A percentile compares a stretch with the other conserved stretches of the same genome.
Conservation (phyloP, 2,329 filamentous ascomycete species). For the Microsporum ferrugineum region DNA sequence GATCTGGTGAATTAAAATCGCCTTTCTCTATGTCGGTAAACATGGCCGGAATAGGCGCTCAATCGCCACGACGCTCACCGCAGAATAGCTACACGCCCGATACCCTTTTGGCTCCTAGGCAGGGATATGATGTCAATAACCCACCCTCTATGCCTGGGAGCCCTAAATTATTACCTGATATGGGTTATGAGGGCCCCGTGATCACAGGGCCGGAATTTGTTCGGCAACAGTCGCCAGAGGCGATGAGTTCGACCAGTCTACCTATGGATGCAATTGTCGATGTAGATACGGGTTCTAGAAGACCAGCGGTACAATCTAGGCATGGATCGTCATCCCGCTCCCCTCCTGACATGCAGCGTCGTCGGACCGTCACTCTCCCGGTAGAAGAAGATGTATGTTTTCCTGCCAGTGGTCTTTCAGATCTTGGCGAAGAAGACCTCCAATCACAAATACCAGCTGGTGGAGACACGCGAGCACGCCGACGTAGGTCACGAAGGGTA, state of each 20-base stretch:
- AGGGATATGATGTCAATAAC: constrained; percentile 53
- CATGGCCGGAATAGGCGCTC: neutral
- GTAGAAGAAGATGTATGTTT: constrained; percentile 89
- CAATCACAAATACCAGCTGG: constrained; percentile 40
- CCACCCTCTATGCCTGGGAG: constrained; percentile 52
- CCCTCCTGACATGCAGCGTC: constrained; percentile 33
- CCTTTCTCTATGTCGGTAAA: neutral
- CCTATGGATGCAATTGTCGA: constrained; percentile 35
- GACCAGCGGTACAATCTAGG: constrained; percentile 23
- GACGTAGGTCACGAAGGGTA: constrained; percentile 53
- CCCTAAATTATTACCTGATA: constrained; percentile 42
- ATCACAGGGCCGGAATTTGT: constrained; percentile 33
- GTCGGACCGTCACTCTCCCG: constrained; percentile 50
- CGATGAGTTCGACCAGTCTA: constrained; percentile 16
- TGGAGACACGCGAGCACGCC: constrained; percentile 30
- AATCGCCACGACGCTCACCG: constrained; percentile 7
- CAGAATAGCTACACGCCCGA: constrained; percentile 1
- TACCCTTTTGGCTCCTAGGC: constrained; percentile 14
- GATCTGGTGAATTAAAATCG: constrained; percentile 3
- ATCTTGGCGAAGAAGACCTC: constrained; percentile 66
- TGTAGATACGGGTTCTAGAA: constrained; percentile 27
- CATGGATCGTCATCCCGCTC: constrained; percentile 31
- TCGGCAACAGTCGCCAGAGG: constrained; percentile 27
- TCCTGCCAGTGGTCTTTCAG: constrained; percentile 65
- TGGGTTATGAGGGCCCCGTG: constrained; percentile 45